Conservation (phyloP, 2,329 filamentous ascomycete species). For the Aspergillus persii region DNA sequence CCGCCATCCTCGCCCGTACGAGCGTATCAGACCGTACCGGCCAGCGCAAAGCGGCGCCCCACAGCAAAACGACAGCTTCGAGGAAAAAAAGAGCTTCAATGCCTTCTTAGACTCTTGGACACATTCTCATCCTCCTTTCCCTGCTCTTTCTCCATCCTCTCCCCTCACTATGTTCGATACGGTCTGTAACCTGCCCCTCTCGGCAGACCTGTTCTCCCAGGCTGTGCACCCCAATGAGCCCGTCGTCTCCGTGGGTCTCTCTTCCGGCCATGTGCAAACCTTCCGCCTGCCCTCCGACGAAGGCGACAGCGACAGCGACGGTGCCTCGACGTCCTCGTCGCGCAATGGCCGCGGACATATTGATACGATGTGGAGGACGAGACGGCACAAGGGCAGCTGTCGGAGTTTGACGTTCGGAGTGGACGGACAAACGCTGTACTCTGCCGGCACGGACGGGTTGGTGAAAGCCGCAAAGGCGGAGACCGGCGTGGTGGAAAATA, state of each 20-base stretch:
- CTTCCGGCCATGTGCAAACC: constrained; percentile 80
- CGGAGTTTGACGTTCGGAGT: constrained; percentile 73
- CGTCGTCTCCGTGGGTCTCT: constrained; percentile 80
- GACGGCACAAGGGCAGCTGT: constrained; percentile 91
- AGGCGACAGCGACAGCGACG: constrained; percentile 51
- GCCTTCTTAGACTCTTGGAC: not conserved
- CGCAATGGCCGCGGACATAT: constrained; percentile 70
- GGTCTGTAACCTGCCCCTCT: constrained; percentile 82
- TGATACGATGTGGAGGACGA: constrained; percentile 80
- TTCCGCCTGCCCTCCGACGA: constrained; percentile 67
- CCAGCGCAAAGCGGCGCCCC: too few relatives aligned
- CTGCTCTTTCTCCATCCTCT: not conserved
- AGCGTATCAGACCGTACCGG: too few relatives aligned
- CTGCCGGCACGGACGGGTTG: constrained; percentile 61
- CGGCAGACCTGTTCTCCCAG: constrained; percentile 83
- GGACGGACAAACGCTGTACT: constrained; percentile 69
- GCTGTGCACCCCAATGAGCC: constrained; percentile 81
- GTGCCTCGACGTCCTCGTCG: constrained; percentile 38
- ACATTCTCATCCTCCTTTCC: not conserved
- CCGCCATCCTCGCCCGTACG: not conserved
- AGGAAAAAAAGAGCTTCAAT: not conserved
- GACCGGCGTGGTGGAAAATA: constrained; percentile 70
- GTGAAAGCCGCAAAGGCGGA: constrained; percentile 60
- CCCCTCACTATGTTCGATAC: constrained; percentile 74
- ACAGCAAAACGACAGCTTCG: not conserved